Conservation (phyloP, 2,329 filamentous ascomycete genomes). For the Alternaria sp. region DNA sequence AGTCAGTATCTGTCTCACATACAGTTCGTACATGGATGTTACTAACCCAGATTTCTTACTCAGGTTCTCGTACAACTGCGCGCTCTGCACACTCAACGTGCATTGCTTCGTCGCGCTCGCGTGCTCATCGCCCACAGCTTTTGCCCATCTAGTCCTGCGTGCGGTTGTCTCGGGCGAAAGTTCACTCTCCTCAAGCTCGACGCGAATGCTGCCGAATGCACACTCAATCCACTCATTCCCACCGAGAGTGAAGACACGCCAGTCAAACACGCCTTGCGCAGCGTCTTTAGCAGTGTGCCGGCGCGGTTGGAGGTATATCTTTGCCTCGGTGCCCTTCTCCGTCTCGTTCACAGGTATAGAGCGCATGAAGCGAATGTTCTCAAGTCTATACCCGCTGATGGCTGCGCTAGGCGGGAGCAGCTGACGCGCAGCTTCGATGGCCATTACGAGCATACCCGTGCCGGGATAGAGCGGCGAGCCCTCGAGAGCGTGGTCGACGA, state of each 20-base stretch:
- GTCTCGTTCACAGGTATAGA: constrained; percentile 13
- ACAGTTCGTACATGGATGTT: background rate
- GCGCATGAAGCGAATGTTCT: constrained; percentile 11
- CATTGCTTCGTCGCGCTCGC: background rate
- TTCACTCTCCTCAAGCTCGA: constrained; percentile 7
- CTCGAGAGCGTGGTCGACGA: constrained; percentile 55
- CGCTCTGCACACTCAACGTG: constrained; percentile 8
- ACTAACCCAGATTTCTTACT: background rate
- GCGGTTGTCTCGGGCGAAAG: background rate
- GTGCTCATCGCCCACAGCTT: constrained; percentile 5
- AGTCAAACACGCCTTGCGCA: constrained; percentile 9
- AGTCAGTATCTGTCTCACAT: background rate
- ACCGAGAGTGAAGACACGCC: constrained; percentile 7
- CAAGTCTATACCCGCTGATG: constrained; percentile 12
- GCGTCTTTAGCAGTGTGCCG: constrained; percentile 11
- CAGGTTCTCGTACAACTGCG: constrained; percentile 14
- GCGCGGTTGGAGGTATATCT: constrained; percentile 9
- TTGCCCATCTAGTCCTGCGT: constrained; percentile 3
- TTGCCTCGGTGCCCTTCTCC: constrained; percentile 8
- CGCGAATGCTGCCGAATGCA: constrained; percentile 10
- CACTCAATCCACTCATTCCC: constrained; percentile 12
- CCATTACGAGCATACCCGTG: constrained; percentile 43
- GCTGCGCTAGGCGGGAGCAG: background rate
- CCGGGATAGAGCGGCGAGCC: constrained; percentile 34
- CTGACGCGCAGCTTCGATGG: constrained; percentile 40